Evolutionary conservation across 768 basidiomycete genomes (phyloP).

Genomic region (Rickenella mellea): DNA sequence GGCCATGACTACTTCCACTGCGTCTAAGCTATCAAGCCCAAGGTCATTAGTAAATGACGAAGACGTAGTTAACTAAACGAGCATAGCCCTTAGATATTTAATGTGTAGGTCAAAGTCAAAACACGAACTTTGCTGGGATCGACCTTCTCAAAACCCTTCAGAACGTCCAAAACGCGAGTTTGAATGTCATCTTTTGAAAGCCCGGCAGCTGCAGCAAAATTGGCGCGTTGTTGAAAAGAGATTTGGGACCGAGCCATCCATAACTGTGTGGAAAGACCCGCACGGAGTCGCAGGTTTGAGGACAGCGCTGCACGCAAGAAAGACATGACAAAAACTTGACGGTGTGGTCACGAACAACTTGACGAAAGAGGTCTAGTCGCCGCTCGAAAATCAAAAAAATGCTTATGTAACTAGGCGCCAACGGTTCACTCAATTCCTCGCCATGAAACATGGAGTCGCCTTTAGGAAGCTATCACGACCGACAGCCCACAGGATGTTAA

Average conservation of each 20-base stretch:
- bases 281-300: constrained; percentile 31
- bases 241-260: neutral
- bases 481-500: constrained; percentile 84
- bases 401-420: neutral
- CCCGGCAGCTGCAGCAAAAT: constrained; percentile 58
- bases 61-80: constrained; percentile 47
- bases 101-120: constrained; percentile 4
- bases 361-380: too few relatives aligned
- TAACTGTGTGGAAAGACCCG: neutral
- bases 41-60: constrained; percentile 75
- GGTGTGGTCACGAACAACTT: too few relatives aligned
- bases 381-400: too few relatives aligned
- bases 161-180: constrained; percentile 67
- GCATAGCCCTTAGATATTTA: neutral
- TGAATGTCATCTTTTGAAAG: constrained; percentile 63
- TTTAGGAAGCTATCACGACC: constrained; percentile 90
- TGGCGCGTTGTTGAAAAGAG: constrained; percentile 24
- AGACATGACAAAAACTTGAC: constrained; percentile 36
- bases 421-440: constrained; percentile 6
- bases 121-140: constrained; percentile 57
- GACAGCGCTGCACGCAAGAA: constrained; percentile 44
- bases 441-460: constrained; percentile 91
- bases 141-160: constrained; percentile 88
- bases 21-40: constrained; percentile 90
- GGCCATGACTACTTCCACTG: constrained; percentile 98